phyloP scores from a whole-genome alignment of 2,329 filamentous ascomycete genomes.

The Verticillium nubilum region DNA sequence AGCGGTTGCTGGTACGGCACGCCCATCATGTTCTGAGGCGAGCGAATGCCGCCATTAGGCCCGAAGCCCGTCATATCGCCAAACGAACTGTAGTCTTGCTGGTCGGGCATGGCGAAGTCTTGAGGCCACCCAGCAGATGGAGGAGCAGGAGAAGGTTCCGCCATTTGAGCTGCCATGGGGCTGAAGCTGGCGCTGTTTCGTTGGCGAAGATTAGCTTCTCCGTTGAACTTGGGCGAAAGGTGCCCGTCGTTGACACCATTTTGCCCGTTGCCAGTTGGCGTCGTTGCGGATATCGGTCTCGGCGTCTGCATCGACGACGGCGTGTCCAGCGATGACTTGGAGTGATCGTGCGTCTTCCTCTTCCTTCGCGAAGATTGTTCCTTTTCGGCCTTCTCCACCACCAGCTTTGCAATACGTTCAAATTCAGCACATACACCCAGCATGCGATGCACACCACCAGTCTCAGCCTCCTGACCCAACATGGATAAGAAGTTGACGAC shows the following conservation, averaged over 20 bases:
- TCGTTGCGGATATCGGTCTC: conserved; percentile 19
- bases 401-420: conserved; percentile 84
- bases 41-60: conserved; percentile 24
- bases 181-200: conserved; percentile 16
- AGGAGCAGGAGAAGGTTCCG: conserved; percentile 38
- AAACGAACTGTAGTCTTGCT: conserved; percentile 36
- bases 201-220: conserved; percentile 8
- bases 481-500: conserved; percentile 90
- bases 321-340: conserved; percentile 13
- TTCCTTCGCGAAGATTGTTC: conserved; percentile 77
- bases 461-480: conserved; percentile 82
- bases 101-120: conserved; percentile 32
- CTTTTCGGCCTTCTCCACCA: conserved; percentile 86
- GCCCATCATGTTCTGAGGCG: conserved; percentile 22
- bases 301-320: conserved; percentile 19
- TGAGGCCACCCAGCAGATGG: conserved; percentile 41
- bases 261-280: conserved; percentile 18
- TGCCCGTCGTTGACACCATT: conserved; percentile 11
- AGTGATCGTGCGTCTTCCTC: conserved; percentile 56
- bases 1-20: conserved; percentile 71
- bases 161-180: conserved; percentile 31
- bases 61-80: conserved; percentile 40
- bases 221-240: conserved; percentile 13
- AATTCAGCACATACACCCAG: conserved; percentile 93
- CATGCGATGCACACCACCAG: conserved; percentile 90